Base-by-base conservation (phyloP, 2,329 filamentous ascomycete species). In the Epichloe coenophiala region DNA sequence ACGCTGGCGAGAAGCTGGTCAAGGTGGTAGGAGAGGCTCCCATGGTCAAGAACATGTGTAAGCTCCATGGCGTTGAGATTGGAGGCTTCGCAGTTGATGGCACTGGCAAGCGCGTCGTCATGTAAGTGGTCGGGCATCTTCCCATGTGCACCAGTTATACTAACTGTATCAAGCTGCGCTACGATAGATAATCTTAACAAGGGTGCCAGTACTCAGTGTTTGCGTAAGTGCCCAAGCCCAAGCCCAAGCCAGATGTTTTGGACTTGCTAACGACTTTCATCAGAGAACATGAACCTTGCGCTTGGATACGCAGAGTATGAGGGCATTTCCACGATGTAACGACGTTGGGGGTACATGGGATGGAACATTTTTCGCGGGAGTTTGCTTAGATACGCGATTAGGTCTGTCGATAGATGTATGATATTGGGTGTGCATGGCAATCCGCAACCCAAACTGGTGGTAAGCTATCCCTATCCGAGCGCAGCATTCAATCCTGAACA, bases 141-240 rank as follows among this genome's bases (percentile, higher is more conserved):
- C 13, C 13, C 7, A 5, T 1, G 7, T 13, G 15, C 36, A 38
- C 5, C 5, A 38, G 13, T 15, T n/a, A 4, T 44, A 5, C 54
- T 60, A 53, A 60, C 48, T 21, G 13, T 8, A 56, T 12, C 17
- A 19, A 49, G 47, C 15, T 49, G 90, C 63, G 87, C 85, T 17
- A 95, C 87, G 3, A 95, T 96, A 61, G 90, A 96, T 69, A 95
- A 96, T 69, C 71, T 96, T 58, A 76, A 93, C 60, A 96, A 96
- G 79, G 90, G 90, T 53, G 90, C 90, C 49, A 87, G 87, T 6
- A 95, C 90, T 11, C 90, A 95, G 67, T 95, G 89, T 71, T 70
- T 95, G 66, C 90, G 84, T 88, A 77, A 77, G 84, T 83, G 36
- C 48, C 41, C 45, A n/a, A 12, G 12, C 2, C 41, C 46, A n/a